Evolutionary conservation across 352 stramenopile species (phyloP).

Genomic region (Phytophthora pinifolia): DNA sequence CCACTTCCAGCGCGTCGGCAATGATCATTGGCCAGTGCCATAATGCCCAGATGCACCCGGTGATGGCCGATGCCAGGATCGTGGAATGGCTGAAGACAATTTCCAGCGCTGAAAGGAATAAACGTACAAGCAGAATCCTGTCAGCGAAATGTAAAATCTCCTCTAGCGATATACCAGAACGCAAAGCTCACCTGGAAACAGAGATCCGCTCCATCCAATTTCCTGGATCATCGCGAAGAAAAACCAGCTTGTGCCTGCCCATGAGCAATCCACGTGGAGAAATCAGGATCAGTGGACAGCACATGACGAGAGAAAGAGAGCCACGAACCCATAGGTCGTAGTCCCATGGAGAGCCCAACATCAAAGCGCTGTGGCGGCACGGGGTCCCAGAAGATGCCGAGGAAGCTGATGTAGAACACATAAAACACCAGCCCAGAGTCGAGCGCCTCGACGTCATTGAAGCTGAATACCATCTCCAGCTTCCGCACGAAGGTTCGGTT

Average conservation of each 20-base stretch:
- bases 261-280: conserved; percentile 7
- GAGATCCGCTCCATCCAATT: conserved; percentile 84
- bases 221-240: conserved; percentile 80
- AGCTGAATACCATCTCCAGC: conserved; percentile 87
- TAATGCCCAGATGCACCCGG: conserved; percentile 79
- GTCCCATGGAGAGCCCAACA: conserved; percentile 69
- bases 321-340: conserved; percentile 56
- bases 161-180: conserved; percentile 8
- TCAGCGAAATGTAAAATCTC: conserved; percentile 1
- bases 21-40: conserved; percentile 91
- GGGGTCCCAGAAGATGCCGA: conserved; percentile 87
- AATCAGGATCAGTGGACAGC: conserved; percentile 14
- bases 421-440: conserved; percentile 88
- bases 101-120: conserved; percentile 56
- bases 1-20: conserved; percentile 72
- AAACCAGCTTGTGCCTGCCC: conserved; percentile 83
- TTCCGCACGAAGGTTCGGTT: conserved; percentile 85
- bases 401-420: conserved; percentile 81
- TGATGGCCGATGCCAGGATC: conserved; percentile 86
- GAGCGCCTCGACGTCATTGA: conserved; percentile 84
- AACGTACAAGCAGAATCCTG: neutral
- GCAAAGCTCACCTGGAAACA: conserved; percentile 70
- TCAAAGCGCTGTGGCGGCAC: conserved; percentile 81
- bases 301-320: neutral
- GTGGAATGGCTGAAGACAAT: conserved; percentile 88